Base-by-base conservation (phyloP, 306 rosid species). In the Oemleria cerasiformis region DNA sequence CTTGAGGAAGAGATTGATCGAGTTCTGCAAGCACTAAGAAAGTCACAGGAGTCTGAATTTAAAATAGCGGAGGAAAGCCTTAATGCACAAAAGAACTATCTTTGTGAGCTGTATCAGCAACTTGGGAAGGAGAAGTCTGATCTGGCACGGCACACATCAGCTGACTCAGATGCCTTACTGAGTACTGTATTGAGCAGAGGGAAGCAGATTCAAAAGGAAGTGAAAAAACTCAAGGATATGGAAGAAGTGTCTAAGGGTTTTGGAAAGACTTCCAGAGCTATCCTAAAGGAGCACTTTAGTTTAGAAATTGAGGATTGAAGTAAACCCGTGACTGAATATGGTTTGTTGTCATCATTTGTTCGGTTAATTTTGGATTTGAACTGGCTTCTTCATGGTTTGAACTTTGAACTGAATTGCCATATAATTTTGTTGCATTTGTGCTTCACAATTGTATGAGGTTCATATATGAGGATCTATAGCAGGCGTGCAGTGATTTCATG, bases 31-130 rank as follows among this genome's bases (percentile, higher is more conserved):
- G 79, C 57, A 59, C 91, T 94, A 34, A 73, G 78, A 80, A 87
- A 79, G 62, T 86, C 95, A 1, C 96, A 94, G 63, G 90, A 89
- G 75, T 51, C 65, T 8, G 96, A 91, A 73, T 91, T 69, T 47
- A 83, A 71, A 75, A 7, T 82, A 19, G 95, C 85, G 13, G 91
- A 85, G 76, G 96, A 91, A 72, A 79, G 55, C 67, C 90, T 91
- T 43, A 53, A 78, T 39, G 65, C 42, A n/a, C 96, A 87, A 49
- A 87, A 83, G 81, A 57, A 42, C n/a, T 85, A 80, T 82, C 70
- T 94, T 12, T 75, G 63, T 20, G 78, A 80, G 49, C 73, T 94
- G 79, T 83, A 79, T 61, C 78, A 83, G 84, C 96, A 87, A 73
- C 82, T 91, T 15, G 87, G 79, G 12, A 51, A 13, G 50, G 98